Base-by-base conservation (phyloP, 371 early-diverging fungal species). In the Gilbertella persicaria region DNA sequence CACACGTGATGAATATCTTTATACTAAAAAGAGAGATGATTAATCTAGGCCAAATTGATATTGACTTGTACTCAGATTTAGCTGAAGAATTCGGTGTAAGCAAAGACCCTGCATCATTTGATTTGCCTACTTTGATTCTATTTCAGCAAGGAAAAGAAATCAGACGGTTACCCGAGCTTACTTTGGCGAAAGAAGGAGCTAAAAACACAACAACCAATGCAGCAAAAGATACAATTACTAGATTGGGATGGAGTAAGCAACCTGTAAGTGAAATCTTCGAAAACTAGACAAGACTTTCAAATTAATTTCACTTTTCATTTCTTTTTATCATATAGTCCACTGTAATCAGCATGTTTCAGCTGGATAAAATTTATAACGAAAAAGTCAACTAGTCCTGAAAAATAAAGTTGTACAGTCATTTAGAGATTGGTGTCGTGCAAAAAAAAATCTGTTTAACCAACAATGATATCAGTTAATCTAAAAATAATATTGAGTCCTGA, bases 21-120 rank as follows among this genome's bases (percentile, higher is more conserved):
- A 26, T 17, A 39, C 13, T 5, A 43, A 44, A 14, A 30, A 25
- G 21, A 23, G 16, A 19, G 7, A 4, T 21, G 8, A 23, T 47
- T 40, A 1, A 45, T 4, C 0, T 58, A 76, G 76, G 70, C 12
- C 73, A 76, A 53, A 53, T 78, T 14, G 78, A 78, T 47, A 60
- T 78, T 16, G 78, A 78, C 50, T 20, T 73, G 4, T 73, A 67
- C 39, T 51, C 71, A 14, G 66, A 73, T 49, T 37, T 78, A 38
- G 78, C 70, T 9, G 64, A 69, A 30, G 70, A 73, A 41, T 78
- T 62, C 60, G 70, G 64, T 19, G 66, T 78, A 7, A 73, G 74
- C 39, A 64, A 72, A 26, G 78, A 74, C 40, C 73, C 78, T 2
- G 74, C 78, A 10, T 73, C 78, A 0, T 74, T 78, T 59, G 79